A percentile compares a stretch with the other conserved stretches of the same genome.
Conservation (phyloP, 2,329 filamentous ascomycete genomes). For the Fusarium subtropicale region DNA sequence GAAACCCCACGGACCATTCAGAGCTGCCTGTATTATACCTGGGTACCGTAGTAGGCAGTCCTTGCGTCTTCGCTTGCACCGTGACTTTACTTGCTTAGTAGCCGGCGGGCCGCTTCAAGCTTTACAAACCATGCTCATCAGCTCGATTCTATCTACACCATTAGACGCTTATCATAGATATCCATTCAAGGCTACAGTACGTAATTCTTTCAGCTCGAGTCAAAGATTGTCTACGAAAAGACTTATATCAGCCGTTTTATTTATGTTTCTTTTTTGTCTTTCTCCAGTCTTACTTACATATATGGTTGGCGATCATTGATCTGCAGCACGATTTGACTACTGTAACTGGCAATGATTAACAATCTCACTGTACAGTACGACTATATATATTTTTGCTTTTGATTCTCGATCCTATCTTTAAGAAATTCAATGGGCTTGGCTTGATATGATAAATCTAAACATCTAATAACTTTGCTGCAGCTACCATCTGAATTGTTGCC, state of each 20-base stretch:
- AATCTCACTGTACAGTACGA: not conserved
- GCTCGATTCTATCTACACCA: slow-evolving; percentile 9
- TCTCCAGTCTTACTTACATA: slow-evolving; percentile 1
- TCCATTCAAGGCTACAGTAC: not conserved
- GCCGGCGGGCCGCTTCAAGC: slow-evolving; percentile 40
- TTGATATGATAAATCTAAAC: not conserved
- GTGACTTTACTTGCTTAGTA: slow-evolving; percentile 29
- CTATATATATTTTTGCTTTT: slow-evolving; percentile 14
- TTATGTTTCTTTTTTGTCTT: not conserved
- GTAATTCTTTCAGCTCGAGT: slow-evolving; percentile 5
- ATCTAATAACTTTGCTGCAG: not conserved
- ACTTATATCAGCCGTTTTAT: slow-evolving; percentile 1
- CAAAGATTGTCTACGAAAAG: not conserved
- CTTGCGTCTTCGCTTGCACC: not conserved
- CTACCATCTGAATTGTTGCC: not conserved
- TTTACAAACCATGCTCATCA: slow-evolving; percentile 20
- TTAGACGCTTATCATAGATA: not conserved
- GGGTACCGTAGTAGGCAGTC: not conserved
- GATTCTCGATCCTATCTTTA: not conserved
- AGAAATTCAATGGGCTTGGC: not conserved
- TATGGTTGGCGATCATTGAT: slow-evolving; percentile 27
- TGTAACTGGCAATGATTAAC: slow-evolving; percentile 11
- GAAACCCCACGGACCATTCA: slow-evolving; percentile 38
- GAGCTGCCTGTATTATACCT: slow-evolving; percentile 24
- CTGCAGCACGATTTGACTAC: slow-evolving; percentile 27